Evolutionary conservation across 2,329 filamentous ascomycete species (phyloP).

Genomic region (Neoscytalidium dimidiatum): DNA sequence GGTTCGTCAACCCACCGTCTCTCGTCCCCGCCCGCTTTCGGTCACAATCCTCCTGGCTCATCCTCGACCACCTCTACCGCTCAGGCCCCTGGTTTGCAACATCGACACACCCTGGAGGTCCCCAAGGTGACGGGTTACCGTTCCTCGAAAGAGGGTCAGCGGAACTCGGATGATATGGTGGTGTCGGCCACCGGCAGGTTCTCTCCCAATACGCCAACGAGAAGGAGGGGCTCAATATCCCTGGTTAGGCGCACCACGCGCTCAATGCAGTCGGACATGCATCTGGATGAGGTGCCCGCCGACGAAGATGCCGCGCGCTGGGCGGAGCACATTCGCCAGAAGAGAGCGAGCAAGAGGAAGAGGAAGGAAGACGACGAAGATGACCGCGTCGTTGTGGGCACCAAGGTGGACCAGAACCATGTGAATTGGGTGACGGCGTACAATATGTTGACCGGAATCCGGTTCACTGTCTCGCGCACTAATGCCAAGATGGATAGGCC

Average conservation of each 20-base stretch:
- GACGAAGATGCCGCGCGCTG: slow-evolving; percentile 91
- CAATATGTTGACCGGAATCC: slow-evolving; percentile 99
- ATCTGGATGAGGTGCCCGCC: slow-evolving; percentile 77
- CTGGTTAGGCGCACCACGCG: slow-evolving; percentile 79
- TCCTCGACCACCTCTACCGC: slow-evolving; percentile 41
- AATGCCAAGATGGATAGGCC: slow-evolving; percentile 95
- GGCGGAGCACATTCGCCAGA: slow-evolving; percentile 91
- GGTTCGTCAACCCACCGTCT: slow-evolving; percentile 48
- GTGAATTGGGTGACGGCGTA: slow-evolving; percentile 98
- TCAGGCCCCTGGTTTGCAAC: slow-evolving; percentile 64
- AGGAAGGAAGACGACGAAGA: slow-evolving; percentile 90
- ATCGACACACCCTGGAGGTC: slow-evolving; percentile 87
- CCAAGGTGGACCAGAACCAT: slow-evolving; percentile 96
- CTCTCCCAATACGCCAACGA: slow-evolving; percentile 67
- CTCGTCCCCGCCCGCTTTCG: slow-evolving; percentile 64
- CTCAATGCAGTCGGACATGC: slow-evolving; percentile 81
- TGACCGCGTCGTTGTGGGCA: slow-evolving; percentile 84
- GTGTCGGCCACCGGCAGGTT: slow-evolving; percentile 76
- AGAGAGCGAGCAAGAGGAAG: slow-evolving; percentile 82
- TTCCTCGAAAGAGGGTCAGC: slow-evolving; percentile 64
- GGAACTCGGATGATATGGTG: slow-evolving; percentile 52
- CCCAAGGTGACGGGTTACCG: slow-evolving; percentile 67
- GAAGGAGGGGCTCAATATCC: slow-evolving; percentile 79
- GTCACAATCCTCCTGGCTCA: slow-evolving; percentile 31
- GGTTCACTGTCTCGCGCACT: slow-evolving; percentile 91